Evolutionary conservation across 805 yeast genomes (phyloP).

Genomic region (Lipomyces sp.): DNA sequence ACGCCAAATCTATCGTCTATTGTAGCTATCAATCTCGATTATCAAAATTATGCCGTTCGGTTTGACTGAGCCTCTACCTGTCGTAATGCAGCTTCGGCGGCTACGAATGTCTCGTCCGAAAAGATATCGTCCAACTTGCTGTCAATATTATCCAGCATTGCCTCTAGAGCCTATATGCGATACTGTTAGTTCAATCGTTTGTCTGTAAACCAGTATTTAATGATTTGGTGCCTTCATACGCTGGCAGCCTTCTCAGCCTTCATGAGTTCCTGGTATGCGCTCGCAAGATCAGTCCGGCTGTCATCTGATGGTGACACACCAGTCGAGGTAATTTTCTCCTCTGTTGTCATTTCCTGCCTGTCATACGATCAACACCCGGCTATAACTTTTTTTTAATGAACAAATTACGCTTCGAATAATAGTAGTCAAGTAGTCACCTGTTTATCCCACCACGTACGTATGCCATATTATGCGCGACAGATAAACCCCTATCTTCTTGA

Average conservation of each 20-base stretch:
- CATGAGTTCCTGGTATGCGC: slow-evolving; percentile 34
- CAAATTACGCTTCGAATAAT: too few species aligned
- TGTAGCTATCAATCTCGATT: not conserved
- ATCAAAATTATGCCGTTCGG: not conserved
- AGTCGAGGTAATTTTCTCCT: slow-evolving; percentile 13
- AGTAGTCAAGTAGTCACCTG: not conserved
- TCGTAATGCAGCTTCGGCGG: slow-evolving; percentile 33
- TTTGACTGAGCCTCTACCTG: slow-evolving; percentile 10
- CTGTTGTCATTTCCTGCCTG: slow-evolving; percentile 24
- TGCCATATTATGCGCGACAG: not conserved
- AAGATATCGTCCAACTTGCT: slow-evolving; percentile 33
- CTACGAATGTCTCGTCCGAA: slow-evolving; percentile 32
- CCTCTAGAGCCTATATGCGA: slow-evolving; percentile 27
- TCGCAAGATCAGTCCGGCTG: slow-evolving; percentile 25
- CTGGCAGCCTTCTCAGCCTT: slow-evolving; percentile 36
- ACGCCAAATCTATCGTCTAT: not conserved
- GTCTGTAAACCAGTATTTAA: too few species aligned
- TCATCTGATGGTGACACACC: slow-evolving; percentile 9
- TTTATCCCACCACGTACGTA: not conserved
- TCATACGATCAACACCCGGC: not conserved
- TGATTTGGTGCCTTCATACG: slow-evolving; percentile 16
- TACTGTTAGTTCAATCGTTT: not conserved
- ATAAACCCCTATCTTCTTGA: not conserved
- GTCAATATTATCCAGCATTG: slow-evolving; percentile 35
- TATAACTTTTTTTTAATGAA: too few species aligned